Percentiles rank a stretch among this genome's conserved stretches.
Evolutionary conservation across 306 rosid genomes (phyloP).

Genomic region (Prosopis cineraria): DNA sequence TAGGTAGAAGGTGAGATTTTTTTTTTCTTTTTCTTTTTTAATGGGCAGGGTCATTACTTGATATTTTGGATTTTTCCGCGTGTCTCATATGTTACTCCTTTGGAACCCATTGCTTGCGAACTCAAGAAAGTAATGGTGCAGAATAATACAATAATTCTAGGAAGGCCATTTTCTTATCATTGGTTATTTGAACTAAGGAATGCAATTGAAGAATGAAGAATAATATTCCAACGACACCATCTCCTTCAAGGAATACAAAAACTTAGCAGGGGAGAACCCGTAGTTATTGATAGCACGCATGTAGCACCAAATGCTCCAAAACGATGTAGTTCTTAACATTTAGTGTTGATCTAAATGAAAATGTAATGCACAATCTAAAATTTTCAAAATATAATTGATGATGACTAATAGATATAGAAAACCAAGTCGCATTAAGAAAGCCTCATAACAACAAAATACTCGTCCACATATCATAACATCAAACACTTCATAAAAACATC

Average conservation of each 20-base stretch:
- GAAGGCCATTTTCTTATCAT: conserved; percentile 6
- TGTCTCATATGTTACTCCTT: conserved; percentile 19
- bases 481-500: not conserved
- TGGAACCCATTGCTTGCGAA: not conserved
- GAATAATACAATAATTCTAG: not conserved
- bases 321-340: not conserved
- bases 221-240: not conserved
- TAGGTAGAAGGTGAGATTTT: conserved; percentile 77
- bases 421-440: not conserved
- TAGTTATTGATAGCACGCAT: not conserved
- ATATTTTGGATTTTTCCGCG: conserved; percentile 4
- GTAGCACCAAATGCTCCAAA: not conserved
- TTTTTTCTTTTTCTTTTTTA: not conserved
- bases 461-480: not conserved
- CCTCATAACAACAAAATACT: not conserved
- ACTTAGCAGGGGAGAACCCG: not conserved
- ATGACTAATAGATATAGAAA: not conserved
- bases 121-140: conserved; percentile 15
- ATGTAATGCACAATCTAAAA: not conserved
- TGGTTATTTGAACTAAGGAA: conserved; percentile 10
- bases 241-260: not conserved
- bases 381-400: not conserved
- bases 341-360: not conserved
- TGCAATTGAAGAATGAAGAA: conserved; percentile 3
- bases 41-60: conserved; percentile 7